A percentile compares a stretch with the other conserved stretches of the same genome.
Conservation (phyloP, 1,139 yeast species). For the Taphrina communis region DNA sequence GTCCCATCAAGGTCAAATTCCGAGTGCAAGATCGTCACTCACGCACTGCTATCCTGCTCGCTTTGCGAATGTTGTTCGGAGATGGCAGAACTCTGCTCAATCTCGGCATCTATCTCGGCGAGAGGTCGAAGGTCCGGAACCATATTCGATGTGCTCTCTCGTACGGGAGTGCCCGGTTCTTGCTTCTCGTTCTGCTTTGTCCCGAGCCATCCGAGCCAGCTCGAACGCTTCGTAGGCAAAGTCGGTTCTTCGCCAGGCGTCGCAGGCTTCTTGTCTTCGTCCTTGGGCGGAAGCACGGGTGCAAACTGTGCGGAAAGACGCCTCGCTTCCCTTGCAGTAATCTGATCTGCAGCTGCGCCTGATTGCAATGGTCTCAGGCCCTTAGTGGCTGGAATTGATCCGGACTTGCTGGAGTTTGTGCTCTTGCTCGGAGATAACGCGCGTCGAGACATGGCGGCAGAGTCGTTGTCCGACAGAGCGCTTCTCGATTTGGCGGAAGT, state of each 20-base stretch:
- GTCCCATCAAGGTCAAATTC: not conserved
- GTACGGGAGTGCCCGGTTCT: not conserved
- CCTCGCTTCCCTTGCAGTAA: conserved; percentile 19
- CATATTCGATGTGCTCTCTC: not conserved
- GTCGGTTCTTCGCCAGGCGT: not conserved
- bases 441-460: not conserved
- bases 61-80: not conserved
- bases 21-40: not conserved
- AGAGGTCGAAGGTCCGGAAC: conserved; percentile 2
- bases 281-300: conserved; percentile 1
- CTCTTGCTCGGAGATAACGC: conserved; percentile 7
- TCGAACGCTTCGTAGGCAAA: not conserved
- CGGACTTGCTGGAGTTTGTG: conserved; percentile 10
- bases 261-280: not conserved
- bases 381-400: not conserved
- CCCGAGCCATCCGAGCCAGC: conserved; percentile 23
- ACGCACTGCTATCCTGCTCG: not conserved
- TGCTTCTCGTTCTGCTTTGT: not conserved
- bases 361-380: conserved; percentile 30
- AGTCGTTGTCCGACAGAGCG: not conserved
- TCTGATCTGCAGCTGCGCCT: conserved; percentile 31
- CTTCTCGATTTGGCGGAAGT: not conserved
- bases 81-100: not conserved
- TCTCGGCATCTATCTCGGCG: conserved; percentile 19
- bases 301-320: conserved; percentile 35